phyloP scores from a whole-genome alignment of 805 yeast species.

The Huiozyma sinensis region DNA sequence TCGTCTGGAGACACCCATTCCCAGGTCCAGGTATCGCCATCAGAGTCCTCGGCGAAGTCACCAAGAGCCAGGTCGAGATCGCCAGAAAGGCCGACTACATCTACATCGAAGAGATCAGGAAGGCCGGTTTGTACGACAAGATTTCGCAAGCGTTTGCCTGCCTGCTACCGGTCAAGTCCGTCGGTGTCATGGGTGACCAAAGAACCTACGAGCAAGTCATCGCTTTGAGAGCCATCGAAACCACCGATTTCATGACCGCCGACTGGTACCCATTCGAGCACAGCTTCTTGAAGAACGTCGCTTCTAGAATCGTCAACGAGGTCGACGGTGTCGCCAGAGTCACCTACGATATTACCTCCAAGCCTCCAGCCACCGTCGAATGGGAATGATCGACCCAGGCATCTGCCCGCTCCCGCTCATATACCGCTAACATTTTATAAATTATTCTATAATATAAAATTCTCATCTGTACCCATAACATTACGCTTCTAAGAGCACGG shows the following conservation, averaged over 20 bases:
- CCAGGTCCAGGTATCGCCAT: slow-evolving; percentile 99
- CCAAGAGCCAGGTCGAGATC: slow-evolving; percentile 83
- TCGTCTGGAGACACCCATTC: slow-evolving; percentile 99
- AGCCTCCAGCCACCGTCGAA: slow-evolving; percentile 99
- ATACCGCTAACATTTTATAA: not conserved
- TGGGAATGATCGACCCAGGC: slow-evolving; percentile 69
- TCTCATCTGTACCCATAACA: too few relatives aligned
- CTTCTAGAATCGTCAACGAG: slow-evolving; percentile 95
- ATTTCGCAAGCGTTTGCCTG: slow-evolving; percentile 98
- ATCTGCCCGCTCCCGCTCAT: not conserved
- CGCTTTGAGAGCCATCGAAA: slow-evolving; percentile 96
- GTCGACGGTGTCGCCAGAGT: slow-evolving; percentile 99
- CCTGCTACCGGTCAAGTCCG: slow-evolving; percentile 92
- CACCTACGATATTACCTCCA: slow-evolving; percentile 95
- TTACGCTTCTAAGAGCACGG: too few relatives aligned
- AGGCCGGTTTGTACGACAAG: slow-evolving; percentile 83
- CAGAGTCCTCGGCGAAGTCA: slow-evolving; percentile 94
- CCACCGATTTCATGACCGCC: slow-evolving; percentile 98
- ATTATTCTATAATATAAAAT: too few relatives aligned
- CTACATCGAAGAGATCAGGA: slow-evolving; percentile 90
- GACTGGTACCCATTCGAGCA: slow-evolving; percentile 97
- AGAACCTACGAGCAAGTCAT: slow-evolving; percentile 98
- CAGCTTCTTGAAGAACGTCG: slow-evolving; percentile 80
- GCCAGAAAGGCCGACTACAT: slow-evolving; percentile 96
- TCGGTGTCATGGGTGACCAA: slow-evolving; percentile 99